phyloP scores from a whole-genome alignment of 306 rosid genomes.

The Betula pendula region DNA sequence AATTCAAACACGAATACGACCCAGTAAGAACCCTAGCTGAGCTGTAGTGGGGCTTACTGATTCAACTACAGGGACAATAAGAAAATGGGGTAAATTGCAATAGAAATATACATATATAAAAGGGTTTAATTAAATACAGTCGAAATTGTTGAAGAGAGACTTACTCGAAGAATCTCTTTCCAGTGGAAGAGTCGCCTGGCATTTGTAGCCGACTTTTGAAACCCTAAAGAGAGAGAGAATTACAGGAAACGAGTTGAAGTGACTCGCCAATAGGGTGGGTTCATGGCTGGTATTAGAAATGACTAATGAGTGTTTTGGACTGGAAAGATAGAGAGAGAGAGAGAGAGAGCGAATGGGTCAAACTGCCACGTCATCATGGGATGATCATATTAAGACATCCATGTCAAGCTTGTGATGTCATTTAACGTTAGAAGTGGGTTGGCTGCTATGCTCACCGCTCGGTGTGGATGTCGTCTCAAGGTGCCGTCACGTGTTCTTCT shows the following conservation, averaged over 20 bases:
- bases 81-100: conserved; percentile 9
- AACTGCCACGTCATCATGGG: conserved; percentile 47
- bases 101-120: not conserved
- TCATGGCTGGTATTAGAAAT: not conserved
- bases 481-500: not conserved
- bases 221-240: not conserved
- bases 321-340: conserved; percentile 21
- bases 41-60: conserved; percentile 25
- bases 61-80: conserved; percentile 15
- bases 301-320: not conserved
- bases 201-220: conserved; percentile 20
- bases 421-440: not conserved
- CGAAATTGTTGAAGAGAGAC: conserved; percentile 35
- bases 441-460: not conserved
- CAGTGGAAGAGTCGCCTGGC: conserved; percentile 21
- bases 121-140: conserved; percentile 3
- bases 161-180: conserved; percentile 28
- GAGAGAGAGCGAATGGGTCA: conserved; percentile 45
- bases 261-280: conserved; percentile 11
- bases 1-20: conserved; percentile 53
- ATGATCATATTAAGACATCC: conserved; percentile 24
- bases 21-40: conserved; percentile 30
- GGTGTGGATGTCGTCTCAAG: not conserved
- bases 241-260: conserved; percentile 34
- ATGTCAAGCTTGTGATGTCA: conserved; percentile 29